Percentiles rank a stretch among this genome's conserved stretches.
Conservation (phyloP, 495 filamentous ascomycete species). For the Trichoderma reesei region DNA sequence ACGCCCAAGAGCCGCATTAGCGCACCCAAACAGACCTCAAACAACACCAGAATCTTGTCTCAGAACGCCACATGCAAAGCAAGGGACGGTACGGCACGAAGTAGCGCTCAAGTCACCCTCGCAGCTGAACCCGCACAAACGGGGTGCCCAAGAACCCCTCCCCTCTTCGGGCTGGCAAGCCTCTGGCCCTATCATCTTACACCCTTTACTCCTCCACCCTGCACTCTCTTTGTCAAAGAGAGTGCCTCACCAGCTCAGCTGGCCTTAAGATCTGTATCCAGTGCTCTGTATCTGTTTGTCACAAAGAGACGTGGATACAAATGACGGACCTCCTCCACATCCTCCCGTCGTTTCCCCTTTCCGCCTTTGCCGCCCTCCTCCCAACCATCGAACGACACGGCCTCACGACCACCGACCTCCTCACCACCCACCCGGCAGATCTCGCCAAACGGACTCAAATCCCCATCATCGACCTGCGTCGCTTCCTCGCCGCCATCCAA, state of each 20-base stretch:
- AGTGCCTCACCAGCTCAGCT: neutral
- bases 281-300: neutral
- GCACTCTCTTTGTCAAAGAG: neutral
- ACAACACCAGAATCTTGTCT: neutral
- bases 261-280: neutral
- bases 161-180: neutral
- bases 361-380: slow-evolving; percentile 62
- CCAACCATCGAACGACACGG: slow-evolving; percentile 65
- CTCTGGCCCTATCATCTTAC: slow-evolving; percentile 8
- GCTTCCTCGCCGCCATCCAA: slow-evolving; percentile 54
- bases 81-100: neutral
- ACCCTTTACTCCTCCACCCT: neutral
- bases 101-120: neutral
- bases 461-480: slow-evolving; percentile 66
- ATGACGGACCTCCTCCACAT: slow-evolving; percentile 86
- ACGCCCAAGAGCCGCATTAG: neutral
- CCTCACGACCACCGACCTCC: slow-evolving; percentile 73
- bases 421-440: slow-evolving; percentile 73
- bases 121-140: neutral
- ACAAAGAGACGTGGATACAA: slow-evolving; percentile 10
- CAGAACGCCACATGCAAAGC: slow-evolving; percentile 2
- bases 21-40: neutral
- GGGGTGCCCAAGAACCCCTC: neutral
- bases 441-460: slow-evolving; percentile 80
- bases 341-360: slow-evolving; percentile 66